A percentile compares a stretch with the other conserved stretches of the same genome.
These are phyloP conservation scores for Penicillium sp. DNA, from an alignment of 2,329 filamentous ascomycete species.

Conservation along the genomic window DNA sequence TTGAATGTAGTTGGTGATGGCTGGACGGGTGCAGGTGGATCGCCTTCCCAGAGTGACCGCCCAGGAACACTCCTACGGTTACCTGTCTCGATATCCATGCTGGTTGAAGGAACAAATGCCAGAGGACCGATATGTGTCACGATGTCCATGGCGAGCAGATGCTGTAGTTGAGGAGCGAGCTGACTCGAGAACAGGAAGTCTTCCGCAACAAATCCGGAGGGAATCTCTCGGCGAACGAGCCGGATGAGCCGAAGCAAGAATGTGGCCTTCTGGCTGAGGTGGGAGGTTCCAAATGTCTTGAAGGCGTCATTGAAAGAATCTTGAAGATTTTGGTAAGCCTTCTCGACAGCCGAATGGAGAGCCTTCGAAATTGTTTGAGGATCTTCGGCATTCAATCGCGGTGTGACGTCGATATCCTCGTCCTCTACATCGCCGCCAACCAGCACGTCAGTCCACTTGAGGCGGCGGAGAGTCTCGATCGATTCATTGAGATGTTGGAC, in stretches of 20 bases:
- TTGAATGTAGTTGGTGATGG: conserved; percentile 75
- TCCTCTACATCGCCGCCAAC: conserved; percentile 48
- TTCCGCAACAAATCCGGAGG: conserved; percentile 51
- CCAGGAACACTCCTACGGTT: conserved; percentile 60
- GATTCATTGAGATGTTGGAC: conserved; percentile 57
- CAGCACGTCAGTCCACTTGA: conserved; percentile 43
- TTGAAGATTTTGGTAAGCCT: conserved; percentile 61
- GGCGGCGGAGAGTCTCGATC: conserved; percentile 41
- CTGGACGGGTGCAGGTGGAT: conserved; percentile 73
- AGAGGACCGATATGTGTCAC: conserved; percentile 51
- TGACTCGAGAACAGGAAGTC: conserved; percentile 58
- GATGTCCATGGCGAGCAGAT: conserved; percentile 60
- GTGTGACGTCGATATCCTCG: conserved; percentile 38
- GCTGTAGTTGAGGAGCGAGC: conserved; percentile 67
- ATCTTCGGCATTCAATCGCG: conserved; percentile 71
- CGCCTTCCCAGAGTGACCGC: conserved; percentile 77
- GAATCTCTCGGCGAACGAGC: conserved; percentile 70
- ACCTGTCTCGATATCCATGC: conserved; percentile 24
- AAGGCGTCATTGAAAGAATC: conserved; percentile 47
- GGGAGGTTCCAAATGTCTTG: conserved; percentile 51
- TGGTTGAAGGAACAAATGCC: conserved; percentile 23
- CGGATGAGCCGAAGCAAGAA: conserved; percentile 75
- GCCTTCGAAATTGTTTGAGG: conserved; percentile 64
- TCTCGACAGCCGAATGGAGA: conserved; percentile 59
- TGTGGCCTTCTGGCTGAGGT: conserved; percentile 55